phyloP scores from a whole-genome alignment of 1,139 yeast genomes.

The Hyphopichia buzzinii region DNA sequence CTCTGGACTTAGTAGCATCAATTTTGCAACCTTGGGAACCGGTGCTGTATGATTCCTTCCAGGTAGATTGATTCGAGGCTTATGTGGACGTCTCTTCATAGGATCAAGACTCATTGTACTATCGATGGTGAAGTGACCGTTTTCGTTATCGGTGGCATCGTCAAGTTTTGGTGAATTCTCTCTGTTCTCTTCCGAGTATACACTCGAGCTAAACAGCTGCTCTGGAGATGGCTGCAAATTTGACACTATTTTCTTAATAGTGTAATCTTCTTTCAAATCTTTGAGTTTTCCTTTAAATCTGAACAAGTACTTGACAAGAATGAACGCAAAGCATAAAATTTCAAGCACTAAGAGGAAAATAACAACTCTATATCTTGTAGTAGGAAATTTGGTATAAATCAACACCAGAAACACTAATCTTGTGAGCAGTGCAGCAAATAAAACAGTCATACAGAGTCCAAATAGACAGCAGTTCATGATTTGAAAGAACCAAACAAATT shows the following conservation, averaged over 20 bases:
- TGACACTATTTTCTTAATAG: slow-evolving; percentile 4
- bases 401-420: slow-evolving; percentile 5
- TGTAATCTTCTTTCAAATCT: slow-evolving; percentile 1
- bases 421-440: slow-evolving; percentile 1
- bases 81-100: slow-evolving; percentile 1
- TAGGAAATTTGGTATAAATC: slow-evolving; percentile 6
- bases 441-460: background rate
- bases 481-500: background rate
- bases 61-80: background rate
- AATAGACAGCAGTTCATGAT: background rate
- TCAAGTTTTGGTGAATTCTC: too few species aligned
- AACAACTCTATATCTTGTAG: slow-evolving; percentile 5
- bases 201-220: slow-evolving; percentile 1
- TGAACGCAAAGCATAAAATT: background rate
- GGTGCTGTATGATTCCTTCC: slow-evolving; percentile 6
- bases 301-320: background rate
- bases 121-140: background rate
- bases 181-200: background rate
- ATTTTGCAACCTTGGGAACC: background rate
- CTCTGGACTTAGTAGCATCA: background rate
- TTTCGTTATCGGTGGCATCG: background rate
- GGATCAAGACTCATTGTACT: slow-evolving; percentile 4
- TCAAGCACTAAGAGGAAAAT: slow-evolving; percentile 4
- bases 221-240: slow-evolving; percentile 5
- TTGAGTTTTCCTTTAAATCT: background rate